Base-by-base conservation (phyloP, 1,284 basidiomycete species). In the Ceratobasidium sp. region DNA sequence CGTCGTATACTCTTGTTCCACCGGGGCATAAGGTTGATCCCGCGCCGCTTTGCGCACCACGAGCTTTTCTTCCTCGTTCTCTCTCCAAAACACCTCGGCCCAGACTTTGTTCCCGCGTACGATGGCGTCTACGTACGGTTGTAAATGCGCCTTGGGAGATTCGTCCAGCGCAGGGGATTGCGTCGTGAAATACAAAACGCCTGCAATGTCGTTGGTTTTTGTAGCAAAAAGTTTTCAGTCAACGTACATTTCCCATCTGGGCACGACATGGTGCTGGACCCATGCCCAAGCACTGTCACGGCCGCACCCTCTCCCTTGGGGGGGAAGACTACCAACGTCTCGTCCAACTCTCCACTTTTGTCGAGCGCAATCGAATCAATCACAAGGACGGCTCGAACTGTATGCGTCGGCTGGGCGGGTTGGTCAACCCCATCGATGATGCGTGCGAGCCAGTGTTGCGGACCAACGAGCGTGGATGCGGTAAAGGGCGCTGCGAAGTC, bases 221-320 rank as follows among this genome's bases (percentile, higher is more conserved):
- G 17, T 8, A 6, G 17, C 56, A 35, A 27, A 43, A 27, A 2
- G 25, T 64, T 27, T 45, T 69, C 60, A 55, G 2, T 40, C 25
- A 43, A 45, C 87, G 76, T 77, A 94, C 94, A 92, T 84, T 91
- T 90, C 1, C 89, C 92, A 64, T 84, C 81, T 0, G 96, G 96
- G 68, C 93, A 87, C 7, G 92, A 90, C 79, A 96, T 86, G 0
- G 91, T 94, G 8, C 89, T 91, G 75, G 92, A 87, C 6, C 96
- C 96, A 45, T 90, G 89, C 57, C 93, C 80, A 56, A 96, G 79
- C 0, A 84, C 88, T 55, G 88, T 87, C 1, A 90, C 92, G 0
- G 90, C 83, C 6, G 80, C 78, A 0, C 78, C 79, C 0, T 76
- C 69, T 6, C 86, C 84, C 0, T 80, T 81, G 0, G 96, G 94